These are phyloP conservation scores for Phanerochaete carnosa DNA, from an alignment of 768 basidiomycete genomes.

Conservation along the genomic window DNA sequence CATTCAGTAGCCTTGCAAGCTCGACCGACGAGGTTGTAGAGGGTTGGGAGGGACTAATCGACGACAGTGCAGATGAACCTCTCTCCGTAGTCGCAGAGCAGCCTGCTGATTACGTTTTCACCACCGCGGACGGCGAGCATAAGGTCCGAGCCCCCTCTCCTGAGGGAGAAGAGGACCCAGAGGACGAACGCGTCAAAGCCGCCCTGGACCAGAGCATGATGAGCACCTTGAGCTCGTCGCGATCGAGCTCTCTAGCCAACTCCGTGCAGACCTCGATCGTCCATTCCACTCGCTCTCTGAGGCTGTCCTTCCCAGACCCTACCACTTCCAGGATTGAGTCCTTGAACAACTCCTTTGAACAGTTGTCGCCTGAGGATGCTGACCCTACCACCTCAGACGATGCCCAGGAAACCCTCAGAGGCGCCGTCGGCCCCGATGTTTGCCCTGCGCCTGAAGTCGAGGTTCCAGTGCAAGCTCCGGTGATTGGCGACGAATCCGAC, in stretches of 20 bases:
- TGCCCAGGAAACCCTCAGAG: slow-evolving; percentile 2
- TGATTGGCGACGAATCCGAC: slow-evolving; percentile 12
- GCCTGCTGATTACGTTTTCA: slow-evolving; percentile 9
- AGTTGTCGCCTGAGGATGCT: slow-evolving; percentile 38
- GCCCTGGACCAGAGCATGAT: slow-evolving; percentile 81
- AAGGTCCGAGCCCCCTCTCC: slow-evolving; percentile 19
- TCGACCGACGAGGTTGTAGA: slow-evolving; percentile 68
- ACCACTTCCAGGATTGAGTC: slow-evolving; percentile 65
- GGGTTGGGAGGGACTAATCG: slow-evolving; percentile 75
- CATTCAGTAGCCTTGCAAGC: slow-evolving; percentile 67
- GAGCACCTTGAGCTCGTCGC: slow-evolving; percentile 73
- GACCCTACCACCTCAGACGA: slow-evolving; percentile 16
- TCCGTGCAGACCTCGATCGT: slow-evolving; percentile 42
- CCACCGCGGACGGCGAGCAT: slow-evolving; percentile 1
- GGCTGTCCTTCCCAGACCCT: slow-evolving; percentile 82
- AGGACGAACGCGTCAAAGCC: slow-evolving; percentile 69
- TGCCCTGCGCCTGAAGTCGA: slow-evolving; percentile 35
- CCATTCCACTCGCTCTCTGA: slow-evolving; percentile 63
- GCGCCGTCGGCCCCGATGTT: slow-evolving; percentile 31
- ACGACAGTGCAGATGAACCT: slow-evolving; percentile 54
- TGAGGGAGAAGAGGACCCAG: slow-evolving; percentile 36
- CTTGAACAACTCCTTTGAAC: slow-evolving; percentile 53
- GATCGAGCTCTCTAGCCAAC: slow-evolving; percentile 55
- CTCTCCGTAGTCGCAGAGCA: slow-evolving; percentile 16
- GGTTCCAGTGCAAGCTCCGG: slow-evolving; percentile 24